Percentiles rank a stretch among this genome's conserved stretches.
Evolutionary conservation across 441 rosid genomes (phyloP).

Genomic region (Metrosideros polymorpha): DNA sequence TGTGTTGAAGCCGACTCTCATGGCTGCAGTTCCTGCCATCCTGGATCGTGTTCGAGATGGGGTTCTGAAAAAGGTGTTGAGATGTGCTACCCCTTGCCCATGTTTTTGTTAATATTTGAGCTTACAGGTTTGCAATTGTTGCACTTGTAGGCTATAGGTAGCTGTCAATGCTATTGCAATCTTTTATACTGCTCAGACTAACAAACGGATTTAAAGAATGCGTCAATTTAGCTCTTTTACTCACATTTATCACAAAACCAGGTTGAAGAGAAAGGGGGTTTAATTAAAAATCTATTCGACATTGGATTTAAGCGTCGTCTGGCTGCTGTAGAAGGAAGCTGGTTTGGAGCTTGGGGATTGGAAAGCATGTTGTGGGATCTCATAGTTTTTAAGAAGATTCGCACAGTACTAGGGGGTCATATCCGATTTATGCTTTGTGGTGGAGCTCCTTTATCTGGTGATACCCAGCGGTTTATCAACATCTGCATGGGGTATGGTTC

Average conservation of each 20-base stretch:
- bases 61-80: constrained; percentile 62
- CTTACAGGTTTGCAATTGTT: not conserved
- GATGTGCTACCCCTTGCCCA: not conserved
- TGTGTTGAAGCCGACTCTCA: constrained; percentile 64
- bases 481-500: constrained; percentile 82
- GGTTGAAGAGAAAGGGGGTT: constrained; percentile 82
- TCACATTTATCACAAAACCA: constrained; percentile 9
- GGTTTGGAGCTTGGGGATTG: constrained; percentile 93
- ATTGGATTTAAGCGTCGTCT: constrained; percentile 61
- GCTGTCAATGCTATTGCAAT: not conserved
- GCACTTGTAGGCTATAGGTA: not conserved
- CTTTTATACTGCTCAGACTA: not conserved
- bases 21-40: constrained; percentile 92
- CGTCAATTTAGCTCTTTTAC: not conserved
- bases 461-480: constrained; percentile 87
- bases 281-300: constrained; percentile 57
- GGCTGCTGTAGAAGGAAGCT: constrained; percentile 84
- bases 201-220: not conserved
- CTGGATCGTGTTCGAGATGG: constrained; percentile 85
- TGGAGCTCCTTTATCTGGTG: constrained; percentile 91
- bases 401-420: constrained; percentile 71
- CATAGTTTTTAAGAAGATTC: constrained; percentile 52
- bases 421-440: constrained; percentile 75
- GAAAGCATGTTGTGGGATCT: constrained; percentile 74
- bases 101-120: not conserved